Conservation (phyloP, 108 stramenopile genomes). For the Nannochloropsis gaditana region DNA sequence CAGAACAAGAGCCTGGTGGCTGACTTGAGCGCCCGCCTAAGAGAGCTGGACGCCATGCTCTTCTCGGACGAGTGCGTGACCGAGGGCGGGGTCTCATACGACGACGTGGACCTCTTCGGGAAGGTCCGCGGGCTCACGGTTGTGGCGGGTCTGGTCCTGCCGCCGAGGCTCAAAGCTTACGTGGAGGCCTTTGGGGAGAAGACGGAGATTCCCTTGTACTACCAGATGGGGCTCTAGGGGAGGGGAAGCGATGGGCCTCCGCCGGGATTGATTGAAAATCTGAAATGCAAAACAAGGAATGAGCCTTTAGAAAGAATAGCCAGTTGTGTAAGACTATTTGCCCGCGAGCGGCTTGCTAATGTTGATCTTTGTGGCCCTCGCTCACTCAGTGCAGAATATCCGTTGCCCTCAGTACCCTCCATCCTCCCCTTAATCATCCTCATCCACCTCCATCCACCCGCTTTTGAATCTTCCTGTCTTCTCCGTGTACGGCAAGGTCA, state of each 20-base stretch:
- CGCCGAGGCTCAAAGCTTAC: slow-evolving; percentile 32
- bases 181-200: slow-evolving; percentile 26
- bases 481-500: not conserved
- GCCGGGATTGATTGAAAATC: too few relatives aligned
- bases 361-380: too few relatives aligned
- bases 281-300: too few relatives aligned
- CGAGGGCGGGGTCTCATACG: slow-evolving; percentile 35
- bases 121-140: slow-evolving; percentile 26
- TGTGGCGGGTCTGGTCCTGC: slow-evolving; percentile 30
- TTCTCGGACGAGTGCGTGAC: slow-evolving; percentile 35
- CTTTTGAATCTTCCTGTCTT: not conserved
- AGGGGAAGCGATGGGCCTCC: not conserved
- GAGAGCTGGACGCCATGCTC: slow-evolving; percentile 32
- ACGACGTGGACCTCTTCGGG: slow-evolving; percentile 28
- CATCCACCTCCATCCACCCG: not conserved
- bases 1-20: slow-evolving; percentile 8
- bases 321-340: too few relatives aligned
- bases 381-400: too few relatives aligned
- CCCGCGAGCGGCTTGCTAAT: too few relatives aligned
- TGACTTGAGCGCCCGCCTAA: not conserved
- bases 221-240: not conserved
- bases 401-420: not conserved
- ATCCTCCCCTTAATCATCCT: not conserved
- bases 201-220: slow-evolving; percentile 36
- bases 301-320: too few relatives aligned